Base-by-base conservation (phyloP, 768 basidiomycete genomes). In the Leccinum aurantiacum region DNA sequence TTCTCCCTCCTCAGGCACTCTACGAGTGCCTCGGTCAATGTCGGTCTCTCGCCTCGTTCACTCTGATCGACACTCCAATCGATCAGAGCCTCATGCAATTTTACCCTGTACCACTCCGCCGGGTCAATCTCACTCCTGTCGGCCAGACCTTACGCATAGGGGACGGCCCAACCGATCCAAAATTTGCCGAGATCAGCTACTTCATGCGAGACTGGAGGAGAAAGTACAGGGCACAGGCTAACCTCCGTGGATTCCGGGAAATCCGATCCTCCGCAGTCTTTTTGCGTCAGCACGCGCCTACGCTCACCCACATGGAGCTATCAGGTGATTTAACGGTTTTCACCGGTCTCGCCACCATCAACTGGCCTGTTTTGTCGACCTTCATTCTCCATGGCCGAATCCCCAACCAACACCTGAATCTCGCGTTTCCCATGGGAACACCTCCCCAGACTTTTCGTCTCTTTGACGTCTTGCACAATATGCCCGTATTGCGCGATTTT, bases 191-290 rank as follows among this genome's bases (percentile, higher is more conserved):
- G 19, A 69, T 69, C 47, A 67, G 61, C 24, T 75, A 75, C 63
- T 76, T 70, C 13, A 75, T 75, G 65, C 70, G 74, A 0, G 75
- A 73, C 41, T 75, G 74, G 74, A 64, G 73, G 56, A 72, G 71
- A 63, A 75, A 75, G 46, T 71, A 75, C 56, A 76, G 72, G 52
- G 63, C 69, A 0, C 74, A 75, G 38, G 66, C 69, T 3, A 67
- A 66, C 56, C 61, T 66, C 46, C 74, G 75, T 14, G 71, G 72
- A 3, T 63, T 53, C 24, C 62, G 68, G 59, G 74, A 75, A 50
- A 64, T 70, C 6, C 69, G 69, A 35, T 72, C 74, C 11, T 69
- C 71, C 9, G 65, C 64, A 0, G 66, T 66, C 35, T 74, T 76
- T 41, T 41, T 75, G 17, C 70, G 72, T 56, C 65, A 66, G 53